phyloP scores from a whole-genome alignment of 2,329 filamentous ascomycete species.

The Plectosphaerella cucumerina region DNA sequence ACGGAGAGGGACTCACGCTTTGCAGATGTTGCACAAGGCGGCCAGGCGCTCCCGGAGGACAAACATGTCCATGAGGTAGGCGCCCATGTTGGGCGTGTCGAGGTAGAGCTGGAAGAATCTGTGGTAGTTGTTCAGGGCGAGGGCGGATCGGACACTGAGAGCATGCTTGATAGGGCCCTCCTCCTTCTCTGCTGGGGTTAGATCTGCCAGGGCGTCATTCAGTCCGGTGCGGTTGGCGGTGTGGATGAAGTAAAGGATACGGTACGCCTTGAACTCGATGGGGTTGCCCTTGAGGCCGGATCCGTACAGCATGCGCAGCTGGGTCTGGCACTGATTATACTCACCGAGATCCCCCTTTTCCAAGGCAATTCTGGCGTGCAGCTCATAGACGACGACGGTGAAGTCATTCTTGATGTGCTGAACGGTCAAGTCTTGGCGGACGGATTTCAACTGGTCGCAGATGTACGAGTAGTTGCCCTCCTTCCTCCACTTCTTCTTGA shows the following conservation, averaged over 20 bases:
- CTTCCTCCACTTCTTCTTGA: conserved; percentile 92
- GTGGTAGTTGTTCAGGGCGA: conserved; percentile 94
- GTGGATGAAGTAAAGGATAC: conserved; percentile 99
- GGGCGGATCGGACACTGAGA: conserved; percentile 80
- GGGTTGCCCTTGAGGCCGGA: conserved; percentile 83
- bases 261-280: conserved; percentile 97
- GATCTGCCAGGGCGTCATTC: conserved; percentile 97
- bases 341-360: conserved; percentile 99
- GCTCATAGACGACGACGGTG: conserved; percentile 94
- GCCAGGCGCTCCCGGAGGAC: conserved; percentile 87
- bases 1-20: conserved; percentile 65
- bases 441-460: conserved; percentile 98
- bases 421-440: conserved; percentile 96
- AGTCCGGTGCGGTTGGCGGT: conserved; percentile 97
- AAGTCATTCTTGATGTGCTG: conserved; percentile 97
- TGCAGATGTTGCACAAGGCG: conserved; percentile 89
- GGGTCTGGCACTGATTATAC: conserved; percentile 99
- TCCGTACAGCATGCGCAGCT: conserved; percentile 86
- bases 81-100: conserved; percentile 93
- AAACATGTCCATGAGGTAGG: conserved; percentile 99
- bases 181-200: conserved; percentile 95
- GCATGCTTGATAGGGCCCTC: conserved; percentile 85
- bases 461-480: conserved; percentile 96
- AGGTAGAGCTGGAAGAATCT: conserved; percentile 96
- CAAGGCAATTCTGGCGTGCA: conserved; percentile 92